Base-by-base conservation (phyloP, 768 basidiomycete genomes). In the Daedaleopsis nitida region DNA sequence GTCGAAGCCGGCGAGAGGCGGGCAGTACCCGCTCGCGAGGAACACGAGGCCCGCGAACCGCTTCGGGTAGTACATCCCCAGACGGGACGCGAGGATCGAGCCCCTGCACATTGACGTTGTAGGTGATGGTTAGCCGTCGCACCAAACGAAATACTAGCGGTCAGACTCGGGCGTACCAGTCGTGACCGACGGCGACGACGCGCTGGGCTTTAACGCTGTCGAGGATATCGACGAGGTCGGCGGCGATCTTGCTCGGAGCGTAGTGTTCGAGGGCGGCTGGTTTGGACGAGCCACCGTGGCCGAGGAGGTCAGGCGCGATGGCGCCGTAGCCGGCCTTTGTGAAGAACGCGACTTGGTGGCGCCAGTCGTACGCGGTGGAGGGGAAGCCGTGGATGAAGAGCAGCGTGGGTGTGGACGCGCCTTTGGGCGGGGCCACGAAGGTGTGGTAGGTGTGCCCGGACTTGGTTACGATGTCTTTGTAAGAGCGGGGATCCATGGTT, bases 241-340 rank as follows among this genome's bases (percentile, higher is more conserved):
- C 57, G 17, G 66, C 52, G 27, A 78, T 57, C 42, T 42, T 53
- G 32, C 63, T 72, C 1, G 57, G 59, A 3, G 60, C 65, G 65
- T 75, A 79, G 48, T 58, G 52, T 17, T 65, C 60, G 7, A 61
- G 55, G 24, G 76, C 71, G 0, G 54, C 61, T 9, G 81, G 75
- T 65, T 81, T 82, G 60, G 75, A 75, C 3, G 83, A 82, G 21
- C 67, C 74, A 16, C 80, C 82, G 38, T 73, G 76, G 7, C 83
- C 82, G 14, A 83, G 74, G 64, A 81, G 74, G 65, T 83, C 82
- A 0, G 81, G 81, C 16, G 74, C 77, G 52, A 84, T 66, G 14
- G 82, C 32, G 13, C 80, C 77, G 47, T 77, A 80, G 23, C 81
- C 82, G 57, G 69, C 68, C 32, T 70, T 66, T 44, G 70, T 56